Evolutionary conservation across 192 early-diverging fungal species (phyloP).

Genomic region (Gryganskiella cystojenkinii): DNA sequence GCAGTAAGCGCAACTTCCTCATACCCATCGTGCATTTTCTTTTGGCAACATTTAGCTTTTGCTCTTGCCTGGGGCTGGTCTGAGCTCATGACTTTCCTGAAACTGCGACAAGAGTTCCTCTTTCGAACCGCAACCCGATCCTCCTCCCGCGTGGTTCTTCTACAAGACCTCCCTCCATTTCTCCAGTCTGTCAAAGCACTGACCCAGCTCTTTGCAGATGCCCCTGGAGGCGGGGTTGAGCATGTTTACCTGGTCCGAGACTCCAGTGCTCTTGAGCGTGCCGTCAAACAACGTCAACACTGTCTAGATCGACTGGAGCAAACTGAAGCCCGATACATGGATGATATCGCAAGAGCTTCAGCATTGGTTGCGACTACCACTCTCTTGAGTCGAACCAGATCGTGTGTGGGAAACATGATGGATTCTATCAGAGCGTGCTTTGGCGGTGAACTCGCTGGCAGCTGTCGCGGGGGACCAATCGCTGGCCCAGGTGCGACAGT

Average conservation of each 20-base stretch:
- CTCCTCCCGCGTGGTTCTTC: slow-evolving; percentile 19
- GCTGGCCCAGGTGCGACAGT: too few species aligned
- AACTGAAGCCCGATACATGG: slow-evolving; percentile 19
- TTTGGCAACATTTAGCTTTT: background rate
- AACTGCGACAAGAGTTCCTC: slow-evolving; percentile 21
- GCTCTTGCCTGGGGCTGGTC: slow-evolving; percentile 6
- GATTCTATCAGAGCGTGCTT: slow-evolving; percentile 11
- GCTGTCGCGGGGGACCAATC: too few species aligned
- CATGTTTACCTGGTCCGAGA: slow-evolving; percentile 18
- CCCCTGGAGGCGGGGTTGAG: slow-evolving; percentile 24
- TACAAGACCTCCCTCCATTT: slow-evolving; percentile 7
- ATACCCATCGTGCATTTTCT: background rate
- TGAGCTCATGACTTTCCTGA: slow-evolving; percentile 17
- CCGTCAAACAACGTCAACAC: slow-evolving; percentile 15
- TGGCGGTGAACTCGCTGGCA: background rate
- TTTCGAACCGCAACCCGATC: slow-evolving; percentile 4
- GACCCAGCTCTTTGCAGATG: background rate
- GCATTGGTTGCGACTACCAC: slow-evolving; percentile 16
- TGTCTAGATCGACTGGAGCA: slow-evolving; percentile 19
- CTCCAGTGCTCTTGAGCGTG: slow-evolving; percentile 8
- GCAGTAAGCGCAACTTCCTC: background rate
- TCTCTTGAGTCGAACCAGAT: slow-evolving; percentile 11
- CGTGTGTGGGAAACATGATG: slow-evolving; percentile 9
- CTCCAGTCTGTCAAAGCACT: slow-evolving; percentile 10
- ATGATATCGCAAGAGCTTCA: slow-evolving; percentile 22